Conservation (phyloP, 768 basidiomycete species). For the Candolleomyces efflorescens region DNA sequence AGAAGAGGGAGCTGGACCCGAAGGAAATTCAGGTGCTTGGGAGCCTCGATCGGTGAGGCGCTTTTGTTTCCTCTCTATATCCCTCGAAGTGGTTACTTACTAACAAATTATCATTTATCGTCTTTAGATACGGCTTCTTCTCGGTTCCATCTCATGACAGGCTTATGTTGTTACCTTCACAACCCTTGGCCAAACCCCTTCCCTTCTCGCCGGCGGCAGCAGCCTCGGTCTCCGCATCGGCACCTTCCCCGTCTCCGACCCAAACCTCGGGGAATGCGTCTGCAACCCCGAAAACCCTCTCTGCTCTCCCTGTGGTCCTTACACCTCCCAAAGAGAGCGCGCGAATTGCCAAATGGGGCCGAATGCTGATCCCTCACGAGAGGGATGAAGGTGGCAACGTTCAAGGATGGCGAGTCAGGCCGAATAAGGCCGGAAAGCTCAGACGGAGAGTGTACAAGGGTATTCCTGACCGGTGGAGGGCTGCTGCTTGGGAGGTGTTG, state of each 20-base stretch:
- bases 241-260: neutral
- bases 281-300: slow-evolving; percentile 30
- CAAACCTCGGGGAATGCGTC: neutral
- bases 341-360: slow-evolving; percentile 91
- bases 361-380: slow-evolving; percentile 71
- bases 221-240: neutral
- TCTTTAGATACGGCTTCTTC: slow-evolving; percentile 87
- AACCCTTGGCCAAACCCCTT: slow-evolving; percentile 41
- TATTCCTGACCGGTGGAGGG: slow-evolving; percentile 93
- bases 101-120: neutral
- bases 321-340: slow-evolving; percentile 59
- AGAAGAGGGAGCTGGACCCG: slow-evolving; percentile 60
- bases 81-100: slow-evolving; percentile 2
- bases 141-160: slow-evolving; percentile 78
- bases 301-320: slow-evolving; percentile 49
- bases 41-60: slow-evolving; percentile 81
- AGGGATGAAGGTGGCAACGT: slow-evolving; percentile 79
- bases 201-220: slow-evolving; percentile 20
- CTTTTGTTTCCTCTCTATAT: slow-evolving; percentile 2
- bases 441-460: slow-evolving; percentile 87
- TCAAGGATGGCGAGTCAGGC: slow-evolving; percentile 63
- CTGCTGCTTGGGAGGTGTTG: slow-evolving; percentile 86
- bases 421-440: slow-evolving; percentile 63
- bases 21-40: slow-evolving; percentile 70
- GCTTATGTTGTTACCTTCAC: slow-evolving; percentile 56